Conservation (phyloP, 2,329 filamentous ascomycete genomes). For the Penicillium sclerotiorum region DNA sequence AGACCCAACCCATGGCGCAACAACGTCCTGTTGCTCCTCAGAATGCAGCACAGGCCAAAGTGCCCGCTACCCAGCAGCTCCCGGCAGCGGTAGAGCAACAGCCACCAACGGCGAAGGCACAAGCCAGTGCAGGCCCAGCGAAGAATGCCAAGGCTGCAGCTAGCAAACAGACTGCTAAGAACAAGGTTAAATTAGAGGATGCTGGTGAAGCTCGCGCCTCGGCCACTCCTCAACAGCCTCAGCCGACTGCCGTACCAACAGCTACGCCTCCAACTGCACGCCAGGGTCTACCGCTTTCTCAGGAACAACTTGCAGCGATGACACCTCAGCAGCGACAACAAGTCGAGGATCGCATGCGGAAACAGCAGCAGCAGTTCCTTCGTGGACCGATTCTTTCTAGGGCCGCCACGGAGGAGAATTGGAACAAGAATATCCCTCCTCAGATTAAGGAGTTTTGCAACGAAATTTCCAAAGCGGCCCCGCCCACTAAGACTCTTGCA, state of each 20-base stretch:
- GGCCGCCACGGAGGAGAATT: slow-evolving; percentile 40
- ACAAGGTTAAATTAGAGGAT: slow-evolving; percentile 52
- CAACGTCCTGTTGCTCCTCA: slow-evolving; percentile 26
- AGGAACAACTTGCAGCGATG: slow-evolving; percentile 43
- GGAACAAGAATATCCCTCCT: slow-evolving; percentile 41
- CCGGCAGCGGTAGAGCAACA: slow-evolving; percentile 30
- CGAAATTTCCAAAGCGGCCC: slow-evolving; percentile 38
- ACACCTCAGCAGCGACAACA: slow-evolving; percentile 46
- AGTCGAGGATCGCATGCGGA: slow-evolving; percentile 39
- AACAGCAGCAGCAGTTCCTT: slow-evolving; percentile 35
- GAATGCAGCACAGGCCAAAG: slow-evolving; percentile 29
- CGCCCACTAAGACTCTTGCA: slow-evolving; percentile 33
- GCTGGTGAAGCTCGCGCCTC: slow-evolving; percentile 46
- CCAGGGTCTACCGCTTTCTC: slow-evolving; percentile 27
- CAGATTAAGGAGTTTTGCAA: slow-evolving; percentile 42
- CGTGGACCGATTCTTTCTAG: slow-evolving; percentile 34
- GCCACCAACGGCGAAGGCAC: slow-evolving; percentile 33
- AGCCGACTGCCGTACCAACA: slow-evolving; percentile 22
- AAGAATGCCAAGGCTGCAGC: slow-evolving; percentile 32
- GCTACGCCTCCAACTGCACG: slow-evolving; percentile 23
- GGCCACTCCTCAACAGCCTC: slow-evolving; percentile 35
- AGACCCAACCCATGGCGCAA: slow-evolving; percentile 25
- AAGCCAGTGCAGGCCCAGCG: slow-evolving; percentile 23
- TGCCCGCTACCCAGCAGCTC: slow-evolving; percentile 24
- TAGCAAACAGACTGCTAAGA: slow-evolving; percentile 41